Conservation (phyloP, 148 eudicot species). For the Beta vulgaris region DNA sequence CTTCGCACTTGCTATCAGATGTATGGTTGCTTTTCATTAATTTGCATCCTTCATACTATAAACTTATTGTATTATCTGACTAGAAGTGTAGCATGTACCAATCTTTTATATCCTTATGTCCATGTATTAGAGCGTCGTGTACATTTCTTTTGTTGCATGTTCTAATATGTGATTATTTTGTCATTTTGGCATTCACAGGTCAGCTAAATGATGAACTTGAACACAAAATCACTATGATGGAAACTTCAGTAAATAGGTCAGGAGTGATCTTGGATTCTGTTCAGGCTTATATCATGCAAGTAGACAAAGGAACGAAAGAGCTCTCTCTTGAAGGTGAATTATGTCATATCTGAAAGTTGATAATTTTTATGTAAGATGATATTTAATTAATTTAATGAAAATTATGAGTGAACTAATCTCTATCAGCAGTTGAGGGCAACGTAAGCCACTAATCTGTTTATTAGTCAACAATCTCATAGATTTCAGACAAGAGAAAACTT, state of each 20-base stretch:
- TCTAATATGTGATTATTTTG: neutral
- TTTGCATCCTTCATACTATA: no score
- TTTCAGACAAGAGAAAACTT: neutral
- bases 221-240: slow-evolving; percentile 62
- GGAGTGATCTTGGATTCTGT: slow-evolving; percentile 82
- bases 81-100: no score
- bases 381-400: no score
- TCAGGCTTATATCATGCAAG: slow-evolving; percentile 88
- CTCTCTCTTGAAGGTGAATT: slow-evolving; percentile 66
- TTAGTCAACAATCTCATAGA: neutral
- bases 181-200: slow-evolving; percentile 42
- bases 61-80: no score
- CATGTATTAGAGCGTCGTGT: no score
- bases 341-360: neutral
- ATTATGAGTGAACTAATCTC: no score
- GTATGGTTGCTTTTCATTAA: no score
- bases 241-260: slow-evolving; percentile 68
- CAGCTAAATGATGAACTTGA: slow-evolving; percentile 75
- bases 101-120: no score
- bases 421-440: no score
- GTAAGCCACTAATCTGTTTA: neutral
- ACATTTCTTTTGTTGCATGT: no score
- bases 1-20: no score
- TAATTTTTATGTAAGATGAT: neutral
- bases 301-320: slow-evolving; percentile 82